Evolutionary conservation across 225 moss, liverwort and hornwort species (phyloP).

Genomic region (Physcomitrellopsis africana): DNA sequence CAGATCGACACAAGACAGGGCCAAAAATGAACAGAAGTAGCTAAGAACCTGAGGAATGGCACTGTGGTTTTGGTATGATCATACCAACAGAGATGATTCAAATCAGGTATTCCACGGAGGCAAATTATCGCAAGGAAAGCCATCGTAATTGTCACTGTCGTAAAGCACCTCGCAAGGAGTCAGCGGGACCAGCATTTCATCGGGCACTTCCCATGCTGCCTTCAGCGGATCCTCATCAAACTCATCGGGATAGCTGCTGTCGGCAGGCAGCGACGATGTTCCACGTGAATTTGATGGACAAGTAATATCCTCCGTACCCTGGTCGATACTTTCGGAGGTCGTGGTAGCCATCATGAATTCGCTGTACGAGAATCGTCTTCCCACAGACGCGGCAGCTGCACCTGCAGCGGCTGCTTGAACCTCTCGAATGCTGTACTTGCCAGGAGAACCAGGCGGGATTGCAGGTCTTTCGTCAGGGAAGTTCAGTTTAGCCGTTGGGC

Average conservation of each 20-base stretch:
- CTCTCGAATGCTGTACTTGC: slow-evolving; percentile 49
- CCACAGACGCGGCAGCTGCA: slow-evolving; percentile 47
- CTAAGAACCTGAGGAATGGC: too few relatives aligned
- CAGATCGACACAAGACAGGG: too few relatives aligned
- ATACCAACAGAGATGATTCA: too few relatives aligned
- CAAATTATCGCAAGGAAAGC: slow-evolving; percentile 17
- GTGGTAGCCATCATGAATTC: slow-evolving; percentile 47
- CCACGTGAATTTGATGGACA: slow-evolving; percentile 8
- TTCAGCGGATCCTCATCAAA: slow-evolving; percentile 43
- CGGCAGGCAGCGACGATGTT: slow-evolving; percentile 17
- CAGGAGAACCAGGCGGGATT: slow-evolving; percentile 42
- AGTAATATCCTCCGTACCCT: slow-evolving; percentile 41
- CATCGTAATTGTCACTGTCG: slow-evolving; percentile 34
- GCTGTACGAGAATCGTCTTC: slow-evolving; percentile 44
- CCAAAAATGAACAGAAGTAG: too few relatives aligned
- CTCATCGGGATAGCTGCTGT: slow-evolving; percentile 22
- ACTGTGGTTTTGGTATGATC: too few relatives aligned
- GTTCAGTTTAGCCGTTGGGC: slow-evolving; percentile 43
- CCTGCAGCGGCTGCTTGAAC: slow-evolving; percentile 55
- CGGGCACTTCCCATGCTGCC: slow-evolving; percentile 44
- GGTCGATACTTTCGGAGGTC: slow-evolving; percentile 46
- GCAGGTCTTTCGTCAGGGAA: slow-evolving; percentile 45
- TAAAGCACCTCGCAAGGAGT: slow-evolving; percentile 32
- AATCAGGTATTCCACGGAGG: slow-evolving; percentile 29
- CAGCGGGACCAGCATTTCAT: slow-evolving; percentile 44